phyloP scores from a whole-genome alignment of 2,329 filamentous ascomycete genomes.

The Dactylellina drechsleri region DNA sequence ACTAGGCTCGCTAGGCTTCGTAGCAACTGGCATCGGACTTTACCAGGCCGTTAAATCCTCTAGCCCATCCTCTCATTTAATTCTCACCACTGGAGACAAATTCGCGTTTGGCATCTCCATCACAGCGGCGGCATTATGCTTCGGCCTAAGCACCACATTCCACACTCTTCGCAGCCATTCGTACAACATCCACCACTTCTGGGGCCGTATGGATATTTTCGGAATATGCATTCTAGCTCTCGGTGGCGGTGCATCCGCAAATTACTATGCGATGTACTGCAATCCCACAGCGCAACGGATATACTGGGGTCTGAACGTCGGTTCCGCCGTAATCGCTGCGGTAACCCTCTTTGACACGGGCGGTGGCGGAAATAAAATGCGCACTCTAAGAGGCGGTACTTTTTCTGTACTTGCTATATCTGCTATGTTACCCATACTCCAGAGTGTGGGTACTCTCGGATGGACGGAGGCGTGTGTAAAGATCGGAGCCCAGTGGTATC shows the following conservation, averaged over 20 bases:
- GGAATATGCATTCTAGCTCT: constrained; percentile 57
- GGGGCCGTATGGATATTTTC: constrained; percentile 59
- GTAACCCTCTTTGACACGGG: too few relatives aligned
- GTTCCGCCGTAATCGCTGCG: constrained; percentile 4
- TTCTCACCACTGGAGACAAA: constrained; percentile 13
- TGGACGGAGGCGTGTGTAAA: constrained; percentile 56
- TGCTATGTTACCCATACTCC: constrained; percentile 59
- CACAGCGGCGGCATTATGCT: constrained; percentile 2
- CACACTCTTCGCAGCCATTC: constrained; percentile 60
- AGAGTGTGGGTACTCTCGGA: constrained; percentile 56
- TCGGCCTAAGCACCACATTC: constrained; percentile 58
- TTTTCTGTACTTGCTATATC: constrained; percentile 55
- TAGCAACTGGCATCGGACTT: too few relatives aligned
- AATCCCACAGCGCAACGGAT: constrained; percentile 44
- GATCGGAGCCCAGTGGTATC: constrained; percentile 57
- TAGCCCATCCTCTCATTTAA: background rate
- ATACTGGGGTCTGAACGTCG: constrained; percentile 58
- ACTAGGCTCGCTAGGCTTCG: too few relatives aligned
- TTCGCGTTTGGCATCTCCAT: constrained; percentile 34
- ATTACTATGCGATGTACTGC: constrained; percentile 59
- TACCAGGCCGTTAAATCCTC: too few relatives aligned
- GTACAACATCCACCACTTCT: constrained; percentile 59
- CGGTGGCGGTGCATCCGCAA: constrained; percentile 38
- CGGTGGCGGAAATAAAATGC: too few relatives aligned
- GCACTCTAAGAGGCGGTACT: too few relatives aligned